A percentile compares a stretch with the other conserved stretches of the same genome.
These are phyloP conservation scores for Flueggea neowawraea DNA, from an alignment of 441 rosid genomes.

Conservation along the genomic window DNA sequence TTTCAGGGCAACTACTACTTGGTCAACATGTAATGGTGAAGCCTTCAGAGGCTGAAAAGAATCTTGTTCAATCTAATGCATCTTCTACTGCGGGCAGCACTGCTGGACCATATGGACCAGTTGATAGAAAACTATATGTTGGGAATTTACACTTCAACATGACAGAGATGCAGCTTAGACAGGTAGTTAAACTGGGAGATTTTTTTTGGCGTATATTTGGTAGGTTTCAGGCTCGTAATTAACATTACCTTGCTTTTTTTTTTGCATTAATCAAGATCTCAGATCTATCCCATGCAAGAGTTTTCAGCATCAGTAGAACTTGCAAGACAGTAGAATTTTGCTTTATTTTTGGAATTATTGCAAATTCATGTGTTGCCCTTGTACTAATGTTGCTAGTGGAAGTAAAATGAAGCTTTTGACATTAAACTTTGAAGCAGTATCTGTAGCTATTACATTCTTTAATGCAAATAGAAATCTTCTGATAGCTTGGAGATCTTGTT, in stretches of 20 bases:
- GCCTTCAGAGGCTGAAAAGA: conserved; percentile 99
- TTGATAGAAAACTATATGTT: conserved; percentile 85
- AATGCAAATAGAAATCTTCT: background rate
- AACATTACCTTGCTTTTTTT: too few species aligned
- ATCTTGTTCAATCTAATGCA: conserved; percentile 75
- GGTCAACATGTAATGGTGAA: conserved; percentile 98
- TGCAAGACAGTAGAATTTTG: too few species aligned
- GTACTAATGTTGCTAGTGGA: too few species aligned
- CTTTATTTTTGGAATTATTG: too few species aligned
- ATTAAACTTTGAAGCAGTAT: background rate
- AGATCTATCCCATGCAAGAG: too few species aligned
- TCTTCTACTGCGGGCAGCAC: conserved; percentile 45
- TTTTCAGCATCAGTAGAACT: too few species aligned
- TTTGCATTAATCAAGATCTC: too few species aligned
- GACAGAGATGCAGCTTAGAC: conserved; percentile 90
- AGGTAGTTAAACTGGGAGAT: conserved; percentile 32
- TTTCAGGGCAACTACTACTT: conserved; percentile 79
- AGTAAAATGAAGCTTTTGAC: too few species aligned
- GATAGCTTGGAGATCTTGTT: background rate
- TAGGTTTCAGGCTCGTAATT: too few species aligned
- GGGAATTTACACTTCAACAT: conserved; percentile 93
- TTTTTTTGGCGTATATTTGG: conserved; percentile 1
- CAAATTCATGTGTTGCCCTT: too few species aligned
- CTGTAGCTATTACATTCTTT: background rate
- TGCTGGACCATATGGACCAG: conserved; percentile 72